Evolutionary conservation across 306 rosid species (phyloP), one percentile per base, ranked within the genome.

Genomic region (Prunus davidiana): DNA sequence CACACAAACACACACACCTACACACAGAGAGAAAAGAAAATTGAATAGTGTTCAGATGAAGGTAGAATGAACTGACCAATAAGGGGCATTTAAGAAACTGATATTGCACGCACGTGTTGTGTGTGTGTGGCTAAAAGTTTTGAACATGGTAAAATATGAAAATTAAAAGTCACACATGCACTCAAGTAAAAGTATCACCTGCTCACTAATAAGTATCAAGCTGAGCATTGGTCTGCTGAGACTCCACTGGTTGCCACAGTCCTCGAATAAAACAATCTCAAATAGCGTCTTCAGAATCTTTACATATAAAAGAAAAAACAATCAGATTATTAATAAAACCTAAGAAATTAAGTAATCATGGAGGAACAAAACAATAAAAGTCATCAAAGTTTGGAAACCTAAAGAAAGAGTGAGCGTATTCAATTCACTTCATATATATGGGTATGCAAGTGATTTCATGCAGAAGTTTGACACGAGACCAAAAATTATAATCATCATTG

Each of bases 151-250:
- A 72, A 16, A 73, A 5, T 73, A 27, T 25, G 60, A 8, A 8
- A n/a, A 43, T 50, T 1, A 15, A 46, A 67, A 52, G 0, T 14
- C 73, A 49, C 49, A 45, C 7, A 24, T 60, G 19, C 51, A 18
- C 55, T 41, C 6, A 13, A 72, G 43, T 3, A 58, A n/a, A 72
- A 34, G 34, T 15, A 65, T 54, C 73, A 93, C 98, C 98, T 93
- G 92, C 75, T 88, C 96, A 62, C 87, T 91, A 51, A 89, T 91
- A 50, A 93, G 93, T 78, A 89, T 91, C 83, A 93, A 80, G 80
- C 98, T 91, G 79, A 93, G 86, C 88, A 89, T 93, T 73, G 97
- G 92, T 79, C 97, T 86, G 87, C 98, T 80, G 80, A 91, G 92
- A 88, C 87, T 77, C 97, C 93, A 91, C 71, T 85, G 97, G 84